Conservation (phyloP, 495 filamentous ascomycete species). For the Aspergillus sclerotioniger region DNA sequence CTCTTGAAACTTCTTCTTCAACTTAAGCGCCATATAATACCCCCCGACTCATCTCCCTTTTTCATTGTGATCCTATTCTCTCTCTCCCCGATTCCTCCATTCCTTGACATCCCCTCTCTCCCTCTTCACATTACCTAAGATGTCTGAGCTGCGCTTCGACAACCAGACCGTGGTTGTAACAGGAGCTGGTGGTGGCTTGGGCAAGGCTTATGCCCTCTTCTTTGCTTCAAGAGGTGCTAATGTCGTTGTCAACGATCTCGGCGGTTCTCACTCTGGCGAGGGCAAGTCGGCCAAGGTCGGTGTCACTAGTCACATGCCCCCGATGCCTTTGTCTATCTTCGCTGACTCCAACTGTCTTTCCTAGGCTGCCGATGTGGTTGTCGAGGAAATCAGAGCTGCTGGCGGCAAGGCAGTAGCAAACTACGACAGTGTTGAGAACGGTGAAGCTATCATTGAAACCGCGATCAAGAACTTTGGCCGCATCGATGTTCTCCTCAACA, state of each 20-base stretch:
- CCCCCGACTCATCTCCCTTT: slow-evolving; percentile 8
- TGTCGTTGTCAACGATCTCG: slow-evolving; percentile 96
- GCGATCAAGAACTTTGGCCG: slow-evolving; percentile 90
- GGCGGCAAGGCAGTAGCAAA: slow-evolving; percentile 97
- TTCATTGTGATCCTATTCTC: slow-evolving; percentile 2
- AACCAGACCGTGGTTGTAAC: slow-evolving; percentile 97
- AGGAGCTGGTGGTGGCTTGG: slow-evolving; percentile 91
- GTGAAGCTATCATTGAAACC: slow-evolving; percentile 93
- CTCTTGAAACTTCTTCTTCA: slow-evolving; percentile 23
- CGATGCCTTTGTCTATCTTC: neutral
- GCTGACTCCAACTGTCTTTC: slow-evolving; percentile 18
- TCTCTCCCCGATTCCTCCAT: neutral
- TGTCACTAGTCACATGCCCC: slow-evolving; percentile 3
- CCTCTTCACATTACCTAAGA: slow-evolving; percentile 32
- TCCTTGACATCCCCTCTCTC: slow-evolving; percentile 7
- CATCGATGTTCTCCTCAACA: slow-evolving; percentile 95
- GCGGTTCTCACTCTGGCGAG: slow-evolving; percentile 91
- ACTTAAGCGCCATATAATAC: slow-evolving; percentile 5
- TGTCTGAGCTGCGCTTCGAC: slow-evolving; percentile 88
- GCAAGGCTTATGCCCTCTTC: slow-evolving; percentile 89
- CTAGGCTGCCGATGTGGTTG: slow-evolving; percentile 91
- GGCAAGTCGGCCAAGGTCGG: slow-evolving; percentile 81
- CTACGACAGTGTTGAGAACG: slow-evolving; percentile 95
- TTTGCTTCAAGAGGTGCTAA: slow-evolving; percentile 91
- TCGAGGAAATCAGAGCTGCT: slow-evolving; percentile 86